These are phyloP conservation scores for Buddleja alternifolia DNA, from an alignment of 257 asterid genomes.

Conservation along the genomic window DNA sequence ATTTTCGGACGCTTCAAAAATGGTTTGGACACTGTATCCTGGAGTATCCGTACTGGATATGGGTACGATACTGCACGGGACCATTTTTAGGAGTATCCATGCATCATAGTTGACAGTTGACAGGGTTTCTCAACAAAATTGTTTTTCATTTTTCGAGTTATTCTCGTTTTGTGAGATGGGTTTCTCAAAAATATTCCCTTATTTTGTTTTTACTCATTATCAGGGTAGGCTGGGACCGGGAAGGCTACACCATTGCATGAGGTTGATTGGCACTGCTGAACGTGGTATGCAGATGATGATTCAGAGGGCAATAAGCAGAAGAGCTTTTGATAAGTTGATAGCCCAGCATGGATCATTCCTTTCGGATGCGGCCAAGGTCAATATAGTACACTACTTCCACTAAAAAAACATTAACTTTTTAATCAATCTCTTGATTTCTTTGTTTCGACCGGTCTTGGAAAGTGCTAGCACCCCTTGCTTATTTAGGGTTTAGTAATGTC, in stretches of 20 bases:
- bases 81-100: no score
- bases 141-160: neutral
- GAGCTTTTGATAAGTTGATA: conserved; percentile 74
- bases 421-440: neutral
- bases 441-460: neutral
- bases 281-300: conserved; percentile 92
- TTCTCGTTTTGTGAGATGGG: conserved; percentile 10
- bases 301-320: conserved; percentile 78
- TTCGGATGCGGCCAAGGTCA: conserved; percentile 86
- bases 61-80: no score
- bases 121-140: neutral
- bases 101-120: no score
- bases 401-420: neutral
- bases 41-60: no score
- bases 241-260: conserved; percentile 98
- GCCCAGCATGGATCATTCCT: conserved; percentile 93
- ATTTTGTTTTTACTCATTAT: conserved; percentile 20
- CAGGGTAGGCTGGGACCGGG: conserved; percentile 99
- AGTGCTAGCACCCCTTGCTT: neutral
- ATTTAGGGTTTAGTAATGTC: no score
- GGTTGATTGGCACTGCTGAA: conserved; percentile 93
- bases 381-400: conserved; percentile 11
- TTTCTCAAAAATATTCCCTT: conserved; percentile 13
- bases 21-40: no score
- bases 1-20: no score